phyloP scores from a whole-genome alignment of 1,284 basidiomycete genomes.

The Leccinum subspadiceum region DNA sequence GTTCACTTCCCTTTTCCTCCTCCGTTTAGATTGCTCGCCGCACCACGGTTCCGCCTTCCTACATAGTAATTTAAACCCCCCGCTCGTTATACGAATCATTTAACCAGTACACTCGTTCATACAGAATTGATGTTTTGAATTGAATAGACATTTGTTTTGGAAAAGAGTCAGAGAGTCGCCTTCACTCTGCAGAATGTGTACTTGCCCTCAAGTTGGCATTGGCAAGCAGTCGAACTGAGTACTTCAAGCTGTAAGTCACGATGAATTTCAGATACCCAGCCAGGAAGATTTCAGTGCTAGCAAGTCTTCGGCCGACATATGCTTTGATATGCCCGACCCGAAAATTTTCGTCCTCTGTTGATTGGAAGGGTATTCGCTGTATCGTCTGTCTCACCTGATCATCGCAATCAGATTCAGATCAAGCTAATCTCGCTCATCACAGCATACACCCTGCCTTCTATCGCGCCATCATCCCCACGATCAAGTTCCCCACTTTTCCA shows the following conservation, averaged over 20 bases:
- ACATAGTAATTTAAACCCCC: slow-evolving; percentile 24
- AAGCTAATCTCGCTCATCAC: slow-evolving; percentile 2
- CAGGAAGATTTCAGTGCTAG: not conserved
- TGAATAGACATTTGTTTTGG: slow-evolving; percentile 24
- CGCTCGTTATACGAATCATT: slow-evolving; percentile 27
- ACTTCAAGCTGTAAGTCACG: not conserved
- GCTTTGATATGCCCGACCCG: not conserved
- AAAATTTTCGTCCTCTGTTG: not conserved
- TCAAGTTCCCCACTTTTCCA: slow-evolving; percentile 4
- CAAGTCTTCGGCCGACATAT: not conserved
- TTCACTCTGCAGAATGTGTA: too few species aligned
- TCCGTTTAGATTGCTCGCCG: slow-evolving; percentile 26
- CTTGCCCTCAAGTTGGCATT: not conserved
- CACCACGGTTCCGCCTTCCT: slow-evolving; percentile 9
- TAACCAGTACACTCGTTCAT: slow-evolving; percentile 31
- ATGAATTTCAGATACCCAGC: slow-evolving; percentile 2
- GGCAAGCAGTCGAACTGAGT: not conserved
- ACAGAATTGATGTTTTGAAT: slow-evolving; percentile 21
- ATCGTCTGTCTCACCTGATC: slow-evolving; percentile 9
- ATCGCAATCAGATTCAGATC: slow-evolving; percentile 3
- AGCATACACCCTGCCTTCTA: not conserved
- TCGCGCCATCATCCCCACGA: not conserved
- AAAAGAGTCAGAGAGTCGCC: not conserved
- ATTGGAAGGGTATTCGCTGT: not conserved
- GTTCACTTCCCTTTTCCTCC: slow-evolving; percentile 10